Evolutionary conservation across 2,329 filamentous ascomycete genomes (phyloP).

Genomic region (Fusarium vanettenii): DNA sequence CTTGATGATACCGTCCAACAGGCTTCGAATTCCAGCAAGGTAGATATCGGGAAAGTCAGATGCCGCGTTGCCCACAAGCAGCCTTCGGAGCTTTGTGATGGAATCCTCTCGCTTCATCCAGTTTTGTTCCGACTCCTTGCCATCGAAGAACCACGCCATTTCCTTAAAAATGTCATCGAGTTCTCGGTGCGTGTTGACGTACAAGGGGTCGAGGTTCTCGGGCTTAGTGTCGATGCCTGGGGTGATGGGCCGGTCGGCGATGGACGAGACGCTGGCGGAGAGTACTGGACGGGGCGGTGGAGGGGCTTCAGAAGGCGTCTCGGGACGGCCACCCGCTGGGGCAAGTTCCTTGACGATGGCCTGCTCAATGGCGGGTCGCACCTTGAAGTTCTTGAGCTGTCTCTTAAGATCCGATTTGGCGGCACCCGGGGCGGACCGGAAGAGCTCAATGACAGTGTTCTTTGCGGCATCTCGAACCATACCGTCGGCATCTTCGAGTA

Average conservation of each 20-base stretch:
- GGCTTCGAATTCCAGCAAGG: constrained; percentile 74
- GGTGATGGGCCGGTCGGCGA: constrained; percentile 67
- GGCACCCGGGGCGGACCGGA: constrained; percentile 81
- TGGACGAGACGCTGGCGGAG: constrained; percentile 63
- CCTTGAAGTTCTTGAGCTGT: constrained; percentile 85
- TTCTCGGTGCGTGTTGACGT: constrained; percentile 86
- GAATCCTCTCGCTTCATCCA: constrained; percentile 90
- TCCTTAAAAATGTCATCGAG: constrained; percentile 88
- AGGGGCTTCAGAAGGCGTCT: constrained; percentile 54
- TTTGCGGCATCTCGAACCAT: constrained; percentile 89
- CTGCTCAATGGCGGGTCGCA: constrained; percentile 86
- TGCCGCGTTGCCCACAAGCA: constrained; percentile 86
- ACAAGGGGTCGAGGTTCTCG: constrained; percentile 81
- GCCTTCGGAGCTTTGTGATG: constrained; percentile 78
- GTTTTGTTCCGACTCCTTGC: constrained; percentile 89
- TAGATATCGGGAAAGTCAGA: constrained; percentile 80
- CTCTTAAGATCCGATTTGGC: constrained; percentile 91
- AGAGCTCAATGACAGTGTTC: constrained; percentile 85
- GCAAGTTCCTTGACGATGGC: constrained; percentile 82
- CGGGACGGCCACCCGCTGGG: constrained; percentile 58
- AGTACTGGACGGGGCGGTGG: constrained; percentile 58
- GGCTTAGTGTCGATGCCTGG: constrained; percentile 72
- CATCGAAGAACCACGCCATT: constrained; percentile 86
- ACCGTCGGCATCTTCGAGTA: constrained; percentile 90
- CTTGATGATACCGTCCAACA: constrained; percentile 92